phyloP scores from a whole-genome alignment of 805 yeast genomes.

The Ogataea nakhonphanomensis region DNA sequence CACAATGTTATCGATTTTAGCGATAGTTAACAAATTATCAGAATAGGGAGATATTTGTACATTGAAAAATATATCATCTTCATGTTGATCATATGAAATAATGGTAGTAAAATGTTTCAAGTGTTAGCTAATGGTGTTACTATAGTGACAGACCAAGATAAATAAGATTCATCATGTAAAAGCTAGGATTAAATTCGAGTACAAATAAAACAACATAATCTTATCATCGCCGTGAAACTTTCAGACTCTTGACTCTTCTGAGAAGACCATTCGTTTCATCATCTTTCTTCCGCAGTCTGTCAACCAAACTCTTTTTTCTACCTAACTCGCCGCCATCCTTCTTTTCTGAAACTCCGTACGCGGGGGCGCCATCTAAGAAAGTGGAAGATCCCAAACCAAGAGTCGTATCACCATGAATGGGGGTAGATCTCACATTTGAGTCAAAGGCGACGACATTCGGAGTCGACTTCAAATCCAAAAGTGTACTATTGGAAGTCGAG shows the following conservation, averaged over 20 bases:
- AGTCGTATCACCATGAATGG: conserved; percentile 83
- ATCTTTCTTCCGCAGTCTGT: conserved; percentile 44
- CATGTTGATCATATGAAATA: too few species aligned
- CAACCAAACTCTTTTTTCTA: conserved; percentile 82
- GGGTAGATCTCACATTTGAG: conserved; percentile 60
- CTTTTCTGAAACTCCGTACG: conserved; percentile 40
- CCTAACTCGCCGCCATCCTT: conserved; percentile 51
- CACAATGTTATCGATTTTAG: too few species aligned
- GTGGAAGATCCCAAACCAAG: conserved; percentile 91
- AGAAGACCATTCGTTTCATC: conserved; percentile 50
- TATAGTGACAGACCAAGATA: too few species aligned
- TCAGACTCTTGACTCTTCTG: conserved; percentile 85
- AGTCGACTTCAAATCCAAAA: conserved; percentile 41
- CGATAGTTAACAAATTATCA: too few species aligned
- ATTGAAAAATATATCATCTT: too few species aligned
- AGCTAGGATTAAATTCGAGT: background rate
- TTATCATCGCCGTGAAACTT: conserved; percentile 47
- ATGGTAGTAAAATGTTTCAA: too few species aligned
- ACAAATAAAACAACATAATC: conserved; percentile 1
- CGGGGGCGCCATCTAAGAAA: conserved; percentile 95
- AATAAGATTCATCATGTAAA: background rate
- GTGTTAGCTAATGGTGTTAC: too few species aligned
- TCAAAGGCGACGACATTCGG: conserved; percentile 65
- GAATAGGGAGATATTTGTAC: too few species aligned
- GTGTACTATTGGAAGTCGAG: conserved; percentile 22